Percentiles rank a stretch among this genome's conserved stretches.
These are phyloP conservation scores for Kitagawia praeruptora DNA, from an alignment of 129 eudicot genomes.

Conservation along the genomic window DNA sequence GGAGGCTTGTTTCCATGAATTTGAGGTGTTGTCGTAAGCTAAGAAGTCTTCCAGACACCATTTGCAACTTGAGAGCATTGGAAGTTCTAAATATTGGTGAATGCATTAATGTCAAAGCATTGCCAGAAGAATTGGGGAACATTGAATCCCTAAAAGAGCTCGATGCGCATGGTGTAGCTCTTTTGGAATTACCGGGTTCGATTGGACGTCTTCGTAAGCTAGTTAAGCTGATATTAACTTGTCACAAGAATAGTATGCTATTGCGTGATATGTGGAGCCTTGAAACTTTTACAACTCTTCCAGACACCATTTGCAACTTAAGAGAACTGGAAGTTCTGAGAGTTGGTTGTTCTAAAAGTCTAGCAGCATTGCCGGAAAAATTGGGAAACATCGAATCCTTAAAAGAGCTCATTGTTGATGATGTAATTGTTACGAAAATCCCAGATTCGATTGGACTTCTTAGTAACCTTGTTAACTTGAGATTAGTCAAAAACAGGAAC, in stretches of 20 bases:
- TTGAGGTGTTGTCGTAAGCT: constrained; percentile 20
- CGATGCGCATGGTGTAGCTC: neutral
- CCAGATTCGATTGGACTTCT: neutral
- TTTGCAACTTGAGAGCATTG: constrained; percentile 20
- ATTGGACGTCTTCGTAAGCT: constrained; percentile 13
- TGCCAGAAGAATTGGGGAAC: constrained; percentile 17
- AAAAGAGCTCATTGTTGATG: neutral
- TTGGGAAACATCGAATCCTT: neutral
- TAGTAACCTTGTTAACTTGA: neutral
- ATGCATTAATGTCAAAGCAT: constrained; percentile 12
- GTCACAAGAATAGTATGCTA: constrained; percentile 7
- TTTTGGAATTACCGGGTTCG: constrained; percentile 14
- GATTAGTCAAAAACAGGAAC: neutral
- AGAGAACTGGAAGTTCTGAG: neutral
- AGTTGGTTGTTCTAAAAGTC: neutral
- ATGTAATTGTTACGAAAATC: neutral
- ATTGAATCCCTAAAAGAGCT: constrained; percentile 13
- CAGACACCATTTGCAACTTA: neutral
- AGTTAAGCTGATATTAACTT: constrained; percentile 4
- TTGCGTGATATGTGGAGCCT: neutral
- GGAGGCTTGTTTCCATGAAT: constrained; percentile 20
- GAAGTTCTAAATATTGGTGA: constrained; percentile 11
- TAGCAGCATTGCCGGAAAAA: neutral
- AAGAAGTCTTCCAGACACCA: constrained; percentile 18
- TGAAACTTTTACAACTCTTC: neutral